These are phyloP conservation scores for Deinandra increscens DNA, from an alignment of 129 eudicot genomes.

Conservation along the genomic window DNA sequence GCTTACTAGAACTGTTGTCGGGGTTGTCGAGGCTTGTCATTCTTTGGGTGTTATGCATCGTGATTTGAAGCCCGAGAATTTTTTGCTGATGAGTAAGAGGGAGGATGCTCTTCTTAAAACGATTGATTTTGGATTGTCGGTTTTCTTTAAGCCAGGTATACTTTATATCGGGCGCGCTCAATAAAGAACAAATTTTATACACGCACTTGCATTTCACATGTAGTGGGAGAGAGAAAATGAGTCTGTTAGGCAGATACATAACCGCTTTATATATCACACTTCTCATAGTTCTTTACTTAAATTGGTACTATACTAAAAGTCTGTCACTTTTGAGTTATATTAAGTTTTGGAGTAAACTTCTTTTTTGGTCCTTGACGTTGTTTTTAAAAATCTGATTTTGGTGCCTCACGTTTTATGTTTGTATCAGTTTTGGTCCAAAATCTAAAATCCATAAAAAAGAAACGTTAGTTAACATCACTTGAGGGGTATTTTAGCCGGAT, in stretches of 20 bases:
- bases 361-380: too few relatives aligned
- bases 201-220: neutral
- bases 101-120: slow-evolving; percentile 78
- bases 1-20: slow-evolving; percentile 72
- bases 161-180: neutral
- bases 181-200: neutral
- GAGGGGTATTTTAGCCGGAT: too few relatives aligned
- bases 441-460: too few relatives aligned
- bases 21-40: slow-evolving; percentile 82
- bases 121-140: slow-evolving; percentile 71
- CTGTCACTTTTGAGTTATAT: neutral
- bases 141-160: slow-evolving; percentile 79
- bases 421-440: too few relatives aligned
- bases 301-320: neutral
- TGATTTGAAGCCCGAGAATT: slow-evolving; percentile 74
- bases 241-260: neutral
- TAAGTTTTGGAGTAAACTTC: too few relatives aligned
- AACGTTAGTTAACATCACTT: too few relatives aligned
- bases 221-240: neutral
- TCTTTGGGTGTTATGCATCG: slow-evolving; percentile 86
- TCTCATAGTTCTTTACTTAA: neutral
- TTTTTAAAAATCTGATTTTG: too few relatives aligned
- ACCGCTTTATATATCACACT: neutral
- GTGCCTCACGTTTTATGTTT: too few relatives aligned
- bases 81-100: slow-evolving; percentile 58